Evolutionary conservation across 148 eudicot genomes (phyloP).

Genomic region (Oxyria digyna): DNA sequence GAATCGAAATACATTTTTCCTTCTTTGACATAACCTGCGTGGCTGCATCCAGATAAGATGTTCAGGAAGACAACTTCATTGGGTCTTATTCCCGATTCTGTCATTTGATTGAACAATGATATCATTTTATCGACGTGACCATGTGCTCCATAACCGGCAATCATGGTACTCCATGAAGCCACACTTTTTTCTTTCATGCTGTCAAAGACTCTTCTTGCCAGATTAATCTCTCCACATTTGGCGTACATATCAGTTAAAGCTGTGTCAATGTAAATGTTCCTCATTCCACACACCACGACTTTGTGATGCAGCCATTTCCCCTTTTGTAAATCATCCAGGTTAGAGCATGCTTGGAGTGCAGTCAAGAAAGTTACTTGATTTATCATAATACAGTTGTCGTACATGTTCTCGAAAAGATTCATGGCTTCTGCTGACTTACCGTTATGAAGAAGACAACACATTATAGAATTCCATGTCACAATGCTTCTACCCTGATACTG

Average conservation of each 20-base stretch:
- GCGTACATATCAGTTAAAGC: conserved; percentile 47
- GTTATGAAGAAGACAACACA: conserved; percentile 43
- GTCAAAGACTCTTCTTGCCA: conserved; percentile 38
- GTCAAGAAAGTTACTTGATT: conserved; percentile 43
- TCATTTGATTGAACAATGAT: conserved; percentile 32
- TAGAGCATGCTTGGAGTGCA: conserved; percentile 53
- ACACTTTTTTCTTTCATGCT: conserved; percentile 30
- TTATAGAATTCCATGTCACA: conserved; percentile 56
- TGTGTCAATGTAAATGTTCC: conserved; percentile 31
- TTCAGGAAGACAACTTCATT: conserved; percentile 47
- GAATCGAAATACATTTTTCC: conserved; percentile 34
- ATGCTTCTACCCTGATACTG: conserved; percentile 19
- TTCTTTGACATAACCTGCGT: conserved; percentile 38
- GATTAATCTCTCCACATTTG: conserved; percentile 44
- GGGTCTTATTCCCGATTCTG: conserved; percentile 34
- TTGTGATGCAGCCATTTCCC: conserved; percentile 55
- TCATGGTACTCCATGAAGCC: conserved; percentile 55
- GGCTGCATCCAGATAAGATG: conserved; percentile 51
- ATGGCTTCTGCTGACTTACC: conserved; percentile 31
- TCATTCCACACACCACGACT: conserved; percentile 22
- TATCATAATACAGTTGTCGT: conserved; percentile 24
- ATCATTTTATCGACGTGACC: conserved; percentile 30
- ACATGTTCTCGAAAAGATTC: conserved; percentile 36
- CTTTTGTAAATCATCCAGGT: conserved; percentile 33
- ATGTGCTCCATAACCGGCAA: conserved; percentile 40